Base-by-base conservation (phyloP, 1,284 basidiomycete species). In the Ganoderma lingzhi region DNA sequence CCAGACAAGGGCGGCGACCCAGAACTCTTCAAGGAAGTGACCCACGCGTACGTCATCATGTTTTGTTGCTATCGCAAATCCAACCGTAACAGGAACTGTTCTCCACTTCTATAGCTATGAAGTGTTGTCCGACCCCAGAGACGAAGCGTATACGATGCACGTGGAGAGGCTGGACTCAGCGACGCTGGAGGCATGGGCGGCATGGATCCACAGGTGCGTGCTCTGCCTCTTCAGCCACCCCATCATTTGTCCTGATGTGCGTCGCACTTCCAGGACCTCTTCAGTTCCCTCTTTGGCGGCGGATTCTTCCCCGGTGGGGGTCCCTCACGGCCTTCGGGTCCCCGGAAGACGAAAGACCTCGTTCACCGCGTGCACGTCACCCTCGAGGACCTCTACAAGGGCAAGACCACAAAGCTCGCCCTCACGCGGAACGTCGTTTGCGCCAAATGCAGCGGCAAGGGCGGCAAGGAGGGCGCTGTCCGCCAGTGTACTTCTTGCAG, bases 1-100 rank as follows among this genome's bases (percentile, higher is more conserved):
- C 97, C 97, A 51, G 97, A 99, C 88, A 98, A 98, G 85, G 96
- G 96, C 70, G 96, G 96, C 72, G 96, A 98, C 80, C 96, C 96
- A 62, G 98, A 99, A 82, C 82, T 94, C 71, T 99, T 99, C 93
- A 99, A 99, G 81, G 96, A 98, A 80, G 93, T 99, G 69, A 97
- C 97, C 17, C 94, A 97, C 84, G 97, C 96, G 93, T 96, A 85
- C 75, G 91, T 86, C 70, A 66, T 69, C 64, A 68, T 60, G 19
- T 67, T 64, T 68, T 64, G 68, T 28, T 55, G 30, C 48, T 41
- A 12, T 41, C 51, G 56, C 56, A 32, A 39, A 23, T 23, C 17
- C 30, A 9, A 39, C 32, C 8, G 15, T 59, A 10, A 59, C 10
- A 28, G 10, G 28, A 64, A 67, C 30, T 32, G 37, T 19, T 30